These are phyloP conservation scores for Nemania sp. DNA, from an alignment of 2,329 filamentous ascomycete species.

Conservation along the genomic window DNA sequence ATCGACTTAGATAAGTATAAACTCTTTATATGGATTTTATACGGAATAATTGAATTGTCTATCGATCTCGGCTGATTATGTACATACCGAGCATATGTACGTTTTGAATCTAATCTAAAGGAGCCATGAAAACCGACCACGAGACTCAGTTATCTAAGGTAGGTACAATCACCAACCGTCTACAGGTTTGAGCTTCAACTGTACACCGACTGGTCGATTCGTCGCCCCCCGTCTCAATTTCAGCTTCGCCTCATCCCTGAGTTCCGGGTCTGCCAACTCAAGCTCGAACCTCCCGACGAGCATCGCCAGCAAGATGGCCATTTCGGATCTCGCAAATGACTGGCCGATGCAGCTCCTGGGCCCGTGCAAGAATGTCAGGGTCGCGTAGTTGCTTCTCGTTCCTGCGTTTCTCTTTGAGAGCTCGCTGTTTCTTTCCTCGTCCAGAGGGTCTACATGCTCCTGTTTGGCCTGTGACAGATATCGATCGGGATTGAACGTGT, in stretches of 20 bases:
- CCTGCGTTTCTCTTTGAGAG: conserved; percentile 8
- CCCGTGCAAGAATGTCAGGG: conserved; percentile 28
- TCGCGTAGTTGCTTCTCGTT: conserved; percentile 28
- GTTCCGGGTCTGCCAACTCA: conserved; percentile 18
- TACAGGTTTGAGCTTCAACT: conserved; percentile 21
- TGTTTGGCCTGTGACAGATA: conserved; percentile 22
- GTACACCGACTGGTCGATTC: conserved; percentile 21
- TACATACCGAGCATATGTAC: too few relatives aligned
- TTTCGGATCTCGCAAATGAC: conserved; percentile 25
- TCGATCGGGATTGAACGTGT: conserved; percentile 26
- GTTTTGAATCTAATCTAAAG: too few relatives aligned
- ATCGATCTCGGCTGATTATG: too few relatives aligned
- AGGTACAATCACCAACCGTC: conserved; percentile 14
- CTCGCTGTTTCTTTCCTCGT: conserved; percentile 8
- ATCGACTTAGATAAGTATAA: too few relatives aligned
- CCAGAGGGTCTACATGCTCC: conserved; percentile 12
- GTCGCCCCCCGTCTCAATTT: conserved; percentile 24
- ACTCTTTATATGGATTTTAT: too few relatives aligned
- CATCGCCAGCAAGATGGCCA: conserved; percentile 24
- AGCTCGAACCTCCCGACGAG: conserved; percentile 28
- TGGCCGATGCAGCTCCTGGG: conserved; percentile 29
- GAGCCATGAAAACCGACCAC: too few relatives aligned
- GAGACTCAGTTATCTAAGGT: too few relatives aligned
- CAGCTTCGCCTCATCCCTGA: conserved; percentile 17
- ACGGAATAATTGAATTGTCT: too few relatives aligned